phyloP scores from a whole-genome alignment of 2,329 filamentous ascomycete genomes.

The Fonsecaea multimorphosa region DNA sequence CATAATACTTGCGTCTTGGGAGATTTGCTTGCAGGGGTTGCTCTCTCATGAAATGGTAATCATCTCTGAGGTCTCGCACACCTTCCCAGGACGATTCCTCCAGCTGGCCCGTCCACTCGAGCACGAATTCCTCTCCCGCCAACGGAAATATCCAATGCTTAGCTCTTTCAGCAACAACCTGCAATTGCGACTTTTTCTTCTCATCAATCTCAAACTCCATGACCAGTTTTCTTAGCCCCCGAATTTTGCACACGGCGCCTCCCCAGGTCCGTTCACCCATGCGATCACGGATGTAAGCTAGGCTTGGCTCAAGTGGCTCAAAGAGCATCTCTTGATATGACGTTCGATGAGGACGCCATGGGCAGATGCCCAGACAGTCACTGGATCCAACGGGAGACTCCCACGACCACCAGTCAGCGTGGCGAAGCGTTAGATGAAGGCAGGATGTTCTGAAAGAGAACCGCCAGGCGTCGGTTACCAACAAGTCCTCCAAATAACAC shows the following conservation, averaged over 20 bases:
- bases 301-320: constrained; percentile 17
- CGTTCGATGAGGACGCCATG: constrained; percentile 33
- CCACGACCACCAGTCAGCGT: constrained; percentile 44
- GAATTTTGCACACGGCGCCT: constrained; percentile 33
- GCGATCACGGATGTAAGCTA: constrained; percentile 24
- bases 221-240: constrained; percentile 34
- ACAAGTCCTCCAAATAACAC: constrained; percentile 39
- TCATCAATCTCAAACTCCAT: constrained; percentile 43
- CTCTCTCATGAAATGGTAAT: constrained; percentile 17
- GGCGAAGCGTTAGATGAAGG: constrained; percentile 41
- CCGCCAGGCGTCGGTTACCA: constrained; percentile 13
- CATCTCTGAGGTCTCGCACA: constrained; percentile 21
- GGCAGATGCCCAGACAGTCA: constrained; percentile 42
- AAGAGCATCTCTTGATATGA: constrained; percentile 32
- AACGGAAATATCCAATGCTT: constrained; percentile 39
- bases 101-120: constrained; percentile 26
- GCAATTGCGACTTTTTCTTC: constrained; percentile 39
- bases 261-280: constrained; percentile 32
- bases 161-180: constrained; percentile 39
- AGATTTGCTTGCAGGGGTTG: constrained; percentile 8
- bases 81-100: constrained; percentile 29
- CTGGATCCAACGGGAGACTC: constrained; percentile 35
- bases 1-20: constrained; percentile 27
- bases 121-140: constrained; percentile 20
- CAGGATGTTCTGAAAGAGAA: constrained; percentile 31